Base-by-base conservation (phyloP, 495 filamentous ascomycete genomes). In the Penicillium coffeae region DNA sequence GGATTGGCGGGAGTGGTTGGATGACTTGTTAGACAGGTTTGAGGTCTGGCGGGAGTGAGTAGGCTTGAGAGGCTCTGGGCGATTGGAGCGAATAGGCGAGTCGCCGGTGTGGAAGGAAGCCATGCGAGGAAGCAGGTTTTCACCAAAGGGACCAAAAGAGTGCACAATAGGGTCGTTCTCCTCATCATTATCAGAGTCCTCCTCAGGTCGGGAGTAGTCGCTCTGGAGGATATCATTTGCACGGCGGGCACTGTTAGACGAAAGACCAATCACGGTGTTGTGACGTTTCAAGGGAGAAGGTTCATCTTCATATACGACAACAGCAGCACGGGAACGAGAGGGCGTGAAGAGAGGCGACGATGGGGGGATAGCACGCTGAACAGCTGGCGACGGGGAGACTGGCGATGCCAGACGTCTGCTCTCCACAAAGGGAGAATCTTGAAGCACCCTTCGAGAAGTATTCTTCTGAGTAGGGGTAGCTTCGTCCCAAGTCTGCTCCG, bases 81-180 rank as follows among this genome's bases (percentile, higher is more conserved):
- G 68, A 21, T 70, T 60, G 37, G 66, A 58, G 14, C 63, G 72
- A 34, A 71, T 63, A 3, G 85, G 82, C 0, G 84, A 86, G 8
- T 70, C 70, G 15, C 68, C 66, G 0, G 83, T 73, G 8, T 72
- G 76, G 68, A 94, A 84, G 10, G 85, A 87, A 21, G 87, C 86
- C 64, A 96, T 75, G 8, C 87, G 86, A 32, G 81, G 79, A 6
- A 89, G 80, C 36, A 96, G 72, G 56, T 93, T 89, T 39, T 87
- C 85, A 30, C 89, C 89, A 58, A 84, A 92, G 1, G 90, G 88
- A 45, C 89, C 90, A 54, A 96, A 95, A 0, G 90, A 93, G 62
- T 88, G 87, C 7, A 95, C 71, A 47, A 95, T 84, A 2, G 90
- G 90, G 50, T 96, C 90, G 49, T 96, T 96, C 63, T 95, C 90